A percentile compares a stretch with the other conserved stretches of the same genome.
phyloP scores from a whole-genome alignment of 495 filamentous ascomycete genomes.

The Physcia stellaris region DNA sequence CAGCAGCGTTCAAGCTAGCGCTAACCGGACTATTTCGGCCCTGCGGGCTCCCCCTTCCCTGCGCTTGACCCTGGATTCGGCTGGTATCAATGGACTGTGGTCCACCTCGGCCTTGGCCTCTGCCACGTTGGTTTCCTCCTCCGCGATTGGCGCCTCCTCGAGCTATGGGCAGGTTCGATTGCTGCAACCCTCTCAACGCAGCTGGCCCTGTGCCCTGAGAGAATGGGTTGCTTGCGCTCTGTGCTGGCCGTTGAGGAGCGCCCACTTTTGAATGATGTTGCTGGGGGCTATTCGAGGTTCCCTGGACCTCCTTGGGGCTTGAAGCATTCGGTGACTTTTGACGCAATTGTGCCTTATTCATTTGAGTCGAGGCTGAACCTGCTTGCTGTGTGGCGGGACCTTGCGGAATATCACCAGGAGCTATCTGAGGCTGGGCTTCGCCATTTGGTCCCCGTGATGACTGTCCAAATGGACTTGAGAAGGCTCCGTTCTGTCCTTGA shows the following conservation, averaged over 20 bases:
- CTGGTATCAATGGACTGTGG: slow-evolving; percentile 22
- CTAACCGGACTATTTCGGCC: slow-evolving; percentile 18
- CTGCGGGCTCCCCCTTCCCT: slow-evolving; percentile 7
- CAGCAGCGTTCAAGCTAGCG: slow-evolving; percentile 33
- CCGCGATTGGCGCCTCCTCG: slow-evolving; percentile 29
- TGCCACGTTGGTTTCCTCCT: slow-evolving; percentile 27
- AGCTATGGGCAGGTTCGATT: slow-evolving; percentile 36
- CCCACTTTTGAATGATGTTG: slow-evolving; percentile 1
- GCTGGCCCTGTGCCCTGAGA: slow-evolving; percentile 24
- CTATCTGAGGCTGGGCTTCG: too few species aligned
- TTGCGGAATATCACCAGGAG: too few species aligned
- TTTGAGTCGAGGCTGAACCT: not conserved
- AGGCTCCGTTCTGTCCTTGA: not conserved
- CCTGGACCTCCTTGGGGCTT: slow-evolving; percentile 10
- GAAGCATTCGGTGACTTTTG: slow-evolving; percentile 6
- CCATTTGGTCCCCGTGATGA: too few species aligned
- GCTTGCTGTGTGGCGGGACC: not conserved
- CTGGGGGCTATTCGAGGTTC: slow-evolving; percentile 5
- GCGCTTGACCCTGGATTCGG: slow-evolving; percentile 18
- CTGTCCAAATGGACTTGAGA: too few species aligned
- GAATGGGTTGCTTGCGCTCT: slow-evolving; percentile 25
- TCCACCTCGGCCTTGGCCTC: slow-evolving; percentile 32
- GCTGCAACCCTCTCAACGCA: slow-evolving; percentile 27
- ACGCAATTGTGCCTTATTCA: not conserved
- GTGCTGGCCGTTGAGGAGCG: slow-evolving; percentile 15